Evolutionary conservation across 352 stramenopile species (phyloP).

Genomic region (Blastocystis hominis): DNA sequence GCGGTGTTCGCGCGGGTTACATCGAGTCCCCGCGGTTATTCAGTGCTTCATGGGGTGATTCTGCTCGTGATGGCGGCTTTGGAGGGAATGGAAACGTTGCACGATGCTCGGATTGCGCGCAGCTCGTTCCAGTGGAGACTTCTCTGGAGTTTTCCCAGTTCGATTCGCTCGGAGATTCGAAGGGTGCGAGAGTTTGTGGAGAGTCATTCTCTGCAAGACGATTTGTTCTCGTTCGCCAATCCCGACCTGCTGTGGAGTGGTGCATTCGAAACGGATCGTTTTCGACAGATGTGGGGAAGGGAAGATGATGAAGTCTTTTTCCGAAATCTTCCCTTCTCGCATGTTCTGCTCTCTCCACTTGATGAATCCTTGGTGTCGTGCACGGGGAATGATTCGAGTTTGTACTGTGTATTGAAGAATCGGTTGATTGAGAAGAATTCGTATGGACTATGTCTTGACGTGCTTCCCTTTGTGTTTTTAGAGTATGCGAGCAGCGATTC

Average conservation of each 20-base stretch:
- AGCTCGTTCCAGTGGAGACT: neutral
- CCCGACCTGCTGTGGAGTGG: neutral
- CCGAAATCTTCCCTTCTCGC: neutral
- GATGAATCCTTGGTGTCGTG: neutral
- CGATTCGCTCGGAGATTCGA: neutral
- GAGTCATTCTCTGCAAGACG: neutral
- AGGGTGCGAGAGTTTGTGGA: neutral
- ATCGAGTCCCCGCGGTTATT: neutral
- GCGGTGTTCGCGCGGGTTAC: neutral
- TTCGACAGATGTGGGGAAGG: no score
- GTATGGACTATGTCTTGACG: neutral
- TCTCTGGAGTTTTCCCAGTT: neutral
- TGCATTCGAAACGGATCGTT: neutral
- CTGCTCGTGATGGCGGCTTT: neutral
- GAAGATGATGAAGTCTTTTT: neutral
- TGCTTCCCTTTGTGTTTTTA: neutral
- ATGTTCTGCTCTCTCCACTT: neutral
- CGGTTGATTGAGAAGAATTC: neutral
- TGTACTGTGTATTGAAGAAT: neutral
- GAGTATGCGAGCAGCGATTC: neutral
- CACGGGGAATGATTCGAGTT: neutral
- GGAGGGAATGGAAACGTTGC: neutral
- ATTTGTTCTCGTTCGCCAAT: neutral
- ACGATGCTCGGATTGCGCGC: neutral
- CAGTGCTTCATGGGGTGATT: neutral